Evolutionary conservation across 176 grass and related monocot species (phyloP).

Genomic region (Oryza officinalis): DNA sequence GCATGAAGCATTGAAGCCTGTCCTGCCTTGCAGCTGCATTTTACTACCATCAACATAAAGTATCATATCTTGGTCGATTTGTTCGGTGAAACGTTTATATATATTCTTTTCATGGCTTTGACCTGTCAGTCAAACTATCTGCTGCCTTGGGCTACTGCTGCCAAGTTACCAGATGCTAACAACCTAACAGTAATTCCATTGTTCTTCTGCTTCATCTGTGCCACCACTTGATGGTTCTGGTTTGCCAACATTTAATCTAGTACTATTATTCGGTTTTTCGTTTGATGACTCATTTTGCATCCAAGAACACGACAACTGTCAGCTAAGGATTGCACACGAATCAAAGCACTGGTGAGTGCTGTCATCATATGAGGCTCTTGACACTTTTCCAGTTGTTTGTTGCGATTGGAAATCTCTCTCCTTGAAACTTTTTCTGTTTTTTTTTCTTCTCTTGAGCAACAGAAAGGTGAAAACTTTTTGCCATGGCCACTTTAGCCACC

Average conservation of each 20-base stretch:
- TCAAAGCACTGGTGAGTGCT: slow-evolving; percentile 10
- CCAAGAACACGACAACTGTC: slow-evolving; percentile 23
- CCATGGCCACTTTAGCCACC: slow-evolving; percentile 22
- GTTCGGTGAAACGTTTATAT: slow-evolving; percentile 25
- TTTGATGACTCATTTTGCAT: not conserved
- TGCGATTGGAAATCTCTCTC: slow-evolving; percentile 41
- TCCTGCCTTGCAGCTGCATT: slow-evolving; percentile 31
- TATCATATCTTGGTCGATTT: slow-evolving; percentile 36
- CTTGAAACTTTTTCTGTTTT: not conserved
- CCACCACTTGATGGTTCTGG: not conserved
- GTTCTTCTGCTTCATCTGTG: slow-evolving; percentile 29
- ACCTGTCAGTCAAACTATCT: slow-evolving; percentile 42
- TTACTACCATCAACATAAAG: slow-evolving; percentile 22
- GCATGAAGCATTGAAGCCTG: slow-evolving; percentile 28
- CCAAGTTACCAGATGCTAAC: slow-evolving; percentile 2
- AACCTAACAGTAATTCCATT: slow-evolving; percentile 4
- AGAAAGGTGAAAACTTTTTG: slow-evolving; percentile 47
- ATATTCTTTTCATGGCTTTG: slow-evolving; percentile 27
- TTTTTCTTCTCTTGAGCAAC: slow-evolving; percentile 32
- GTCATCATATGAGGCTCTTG: slow-evolving; percentile 21
- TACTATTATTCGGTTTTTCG: not conserved
- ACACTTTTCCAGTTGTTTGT: slow-evolving; percentile 39
- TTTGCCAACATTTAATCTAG: not conserved
- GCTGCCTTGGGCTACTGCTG: slow-evolving; percentile 16
- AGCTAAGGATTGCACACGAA: slow-evolving; percentile 21